Percentiles rank a stretch among this genome's conserved stretches.
These are phyloP conservation scores for Suillus bovinus DNA, from an alignment of 768 basidiomycete genomes.

Conservation along the genomic window DNA sequence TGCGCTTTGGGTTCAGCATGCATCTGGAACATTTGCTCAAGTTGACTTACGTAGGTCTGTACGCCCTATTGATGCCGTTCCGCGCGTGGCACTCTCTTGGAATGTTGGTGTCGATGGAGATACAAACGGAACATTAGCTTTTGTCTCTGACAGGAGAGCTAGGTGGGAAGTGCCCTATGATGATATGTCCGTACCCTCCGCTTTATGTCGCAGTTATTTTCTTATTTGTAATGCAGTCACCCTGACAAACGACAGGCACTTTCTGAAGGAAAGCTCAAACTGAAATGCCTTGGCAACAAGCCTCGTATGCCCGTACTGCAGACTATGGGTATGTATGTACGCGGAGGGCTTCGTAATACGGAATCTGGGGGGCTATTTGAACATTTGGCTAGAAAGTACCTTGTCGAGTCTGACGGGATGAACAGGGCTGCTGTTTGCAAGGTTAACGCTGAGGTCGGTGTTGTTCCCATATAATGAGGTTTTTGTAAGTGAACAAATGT, in stretches of 20 bases:
- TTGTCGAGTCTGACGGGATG: constrained; percentile 37
- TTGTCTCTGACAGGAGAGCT: constrained; percentile 55
- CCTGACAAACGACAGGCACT: constrained; percentile 31
- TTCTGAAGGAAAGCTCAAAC: constrained; percentile 33
- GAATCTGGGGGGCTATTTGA: constrained; percentile 37
- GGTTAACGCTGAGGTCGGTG: constrained; percentile 55
- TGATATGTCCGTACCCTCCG: constrained; percentile 57
- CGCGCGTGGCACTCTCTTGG: constrained; percentile 67
- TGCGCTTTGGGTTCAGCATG: constrained; percentile 71
- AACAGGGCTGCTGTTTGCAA: constrained; percentile 44
- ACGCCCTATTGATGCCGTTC: constrained; percentile 67
- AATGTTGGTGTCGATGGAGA: constrained; percentile 33
- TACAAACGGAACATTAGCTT: constrained; percentile 58
- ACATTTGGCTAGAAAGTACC: constrained; percentile 62
- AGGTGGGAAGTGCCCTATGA: constrained; percentile 77
- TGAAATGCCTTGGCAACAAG: constrained; percentile 64
- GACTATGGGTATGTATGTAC: constrained; percentile 52
- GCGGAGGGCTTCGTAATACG: constrained; percentile 20
- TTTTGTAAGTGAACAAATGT: not conserved
- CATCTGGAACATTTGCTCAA: constrained; percentile 77
- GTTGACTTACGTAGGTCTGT: constrained; percentile 67
- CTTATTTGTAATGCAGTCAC: constrained; percentile 30
- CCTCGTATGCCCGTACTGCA: constrained; percentile 53
- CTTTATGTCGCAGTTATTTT: not conserved
- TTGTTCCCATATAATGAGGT: constrained; percentile 1